Percentiles rank a stretch among this genome's conserved stretches.
These are phyloP conservation scores for Colletotrichum noveboracense DNA, from an alignment of 2,329 filamentous ascomycete genomes.

Conservation along the genomic window DNA sequence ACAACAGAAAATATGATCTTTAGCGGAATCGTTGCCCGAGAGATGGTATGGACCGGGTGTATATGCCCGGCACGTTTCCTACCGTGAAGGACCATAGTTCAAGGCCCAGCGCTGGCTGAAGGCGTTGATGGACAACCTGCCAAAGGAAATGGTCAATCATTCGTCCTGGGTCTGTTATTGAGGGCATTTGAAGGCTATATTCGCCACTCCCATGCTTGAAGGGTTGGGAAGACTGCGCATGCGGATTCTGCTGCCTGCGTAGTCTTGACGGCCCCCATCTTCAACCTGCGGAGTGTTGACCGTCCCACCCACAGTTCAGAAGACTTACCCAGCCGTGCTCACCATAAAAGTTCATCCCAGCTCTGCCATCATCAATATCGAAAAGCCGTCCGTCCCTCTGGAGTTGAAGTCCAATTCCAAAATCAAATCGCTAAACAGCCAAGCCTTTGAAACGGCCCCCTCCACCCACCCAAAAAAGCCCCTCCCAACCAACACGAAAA, in stretches of 20 bases:
- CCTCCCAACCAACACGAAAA: not conserved
- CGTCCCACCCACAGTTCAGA: fast-evolving
- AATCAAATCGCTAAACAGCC: not conserved
- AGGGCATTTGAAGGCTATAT: too few relatives aligned
- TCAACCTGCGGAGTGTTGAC: not conserved
- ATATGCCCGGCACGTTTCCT: fast-evolving
- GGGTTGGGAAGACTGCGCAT: too few relatives aligned
- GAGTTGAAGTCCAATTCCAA: not conserved
- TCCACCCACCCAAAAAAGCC: not conserved
- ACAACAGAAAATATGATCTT: not conserved
- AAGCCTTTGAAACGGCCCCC: not conserved
- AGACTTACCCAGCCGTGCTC: not conserved
- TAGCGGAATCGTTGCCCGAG: fast-evolving
- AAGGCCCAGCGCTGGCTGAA: too few relatives aligned
- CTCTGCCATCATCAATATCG: not conserved
- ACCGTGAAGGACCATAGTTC: not conserved
- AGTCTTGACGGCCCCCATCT: not conserved
- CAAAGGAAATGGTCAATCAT: not conserved
- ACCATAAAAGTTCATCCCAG: not conserved
- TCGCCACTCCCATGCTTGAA: too few relatives aligned
- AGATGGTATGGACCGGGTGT: not conserved
- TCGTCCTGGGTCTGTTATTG: too few relatives aligned
- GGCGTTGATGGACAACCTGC: too few relatives aligned
- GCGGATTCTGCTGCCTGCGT: not conserved
- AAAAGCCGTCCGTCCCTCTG: not conserved